Evolutionary conservation across 495 filamentous ascomycete genomes (phyloP).

Genomic region (Parachaetomium inaequale): DNA sequence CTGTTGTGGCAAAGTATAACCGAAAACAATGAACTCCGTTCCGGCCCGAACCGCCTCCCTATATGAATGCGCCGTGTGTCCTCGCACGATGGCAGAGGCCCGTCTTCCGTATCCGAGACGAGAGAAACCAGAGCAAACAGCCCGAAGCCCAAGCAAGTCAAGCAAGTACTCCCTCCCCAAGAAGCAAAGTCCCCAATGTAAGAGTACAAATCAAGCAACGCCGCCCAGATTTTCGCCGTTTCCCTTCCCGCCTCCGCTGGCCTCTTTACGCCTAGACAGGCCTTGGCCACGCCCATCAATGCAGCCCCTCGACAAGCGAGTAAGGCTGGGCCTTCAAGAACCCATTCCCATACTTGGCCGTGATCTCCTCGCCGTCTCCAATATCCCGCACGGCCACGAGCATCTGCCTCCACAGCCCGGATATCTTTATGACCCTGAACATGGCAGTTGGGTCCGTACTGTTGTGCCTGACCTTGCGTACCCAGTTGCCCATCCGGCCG

Average conservation of each 20-base stretch:
- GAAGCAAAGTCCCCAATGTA: not conserved
- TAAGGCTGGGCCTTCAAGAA: constrained; percentile 22
- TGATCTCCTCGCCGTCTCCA: constrained; percentile 30
- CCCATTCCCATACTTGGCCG: constrained; percentile 27
- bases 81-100: not conserved
- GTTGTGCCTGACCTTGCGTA: constrained; percentile 30
- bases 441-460: constrained; percentile 20
- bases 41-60: not conserved
- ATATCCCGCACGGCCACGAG: constrained; percentile 25
- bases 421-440: constrained; percentile 26
- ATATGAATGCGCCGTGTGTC: not conserved
- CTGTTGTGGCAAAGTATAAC: no score
- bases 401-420: constrained; percentile 28
- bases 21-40: not conserved
- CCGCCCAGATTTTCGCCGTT: not conserved
- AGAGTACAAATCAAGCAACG: not conserved
- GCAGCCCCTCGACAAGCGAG: constrained; percentile 23
- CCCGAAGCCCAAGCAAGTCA: not conserved
- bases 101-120: not conserved
- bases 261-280: no score
- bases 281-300: constrained; percentile 5
- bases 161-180: not conserved
- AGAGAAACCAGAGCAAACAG: not conserved
- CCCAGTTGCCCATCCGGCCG: constrained; percentile 31
- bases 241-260: no score